Base-by-base conservation (phyloP, 164 flowering plant genomes). In the Berberis thunbergii region DNA sequence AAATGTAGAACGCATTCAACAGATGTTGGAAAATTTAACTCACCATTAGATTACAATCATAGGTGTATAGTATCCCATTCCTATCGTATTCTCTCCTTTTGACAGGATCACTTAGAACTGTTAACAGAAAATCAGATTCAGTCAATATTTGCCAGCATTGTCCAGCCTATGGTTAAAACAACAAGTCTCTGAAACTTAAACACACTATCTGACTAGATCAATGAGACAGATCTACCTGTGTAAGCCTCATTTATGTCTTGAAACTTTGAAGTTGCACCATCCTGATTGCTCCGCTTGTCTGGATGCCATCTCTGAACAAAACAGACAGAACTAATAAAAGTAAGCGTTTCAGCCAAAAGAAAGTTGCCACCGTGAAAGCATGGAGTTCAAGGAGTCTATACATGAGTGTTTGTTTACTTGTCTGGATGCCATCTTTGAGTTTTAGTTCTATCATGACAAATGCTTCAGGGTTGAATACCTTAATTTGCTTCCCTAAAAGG, bases 171-270 rank as follows among this genome's bases (percentile, higher is more conserved):
- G 7, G 4, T 61, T n/a, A 11, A 11, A 5, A 3, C 40, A n/a
- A 38, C 41, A 13, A 55, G 10, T 48, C 50, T 13, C 7, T 4
- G 41, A 13, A 55, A 7, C 7, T 39, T 55, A 13, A 41, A 39
- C 39, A 55, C 39, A 2, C 26, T 26, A 26, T 26, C 26, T 26
- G 0, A 44, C 43, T 40, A 57, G 9, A 39, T 6, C 7, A 6
- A 3, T 52, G 54, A 11, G n/a, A 2, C 10, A 7, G 54, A 52
- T 1, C 49, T 38, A 89, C 97, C 99, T 69, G 79, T 77, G 61
- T 94, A 94, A 43, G 99, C 99, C 79, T 94, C 99, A 74, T 85
- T 94, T 61, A 91, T 94, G 70, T 89, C 96, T 73, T 94, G 97
- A 77, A 94, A 94, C 63, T 73, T 86, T 2, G 84, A 68, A 13